These are phyloP conservation scores for Trametes villosa DNA, from an alignment of 768 basidiomycete species.

Conservation along the genomic window DNA sequence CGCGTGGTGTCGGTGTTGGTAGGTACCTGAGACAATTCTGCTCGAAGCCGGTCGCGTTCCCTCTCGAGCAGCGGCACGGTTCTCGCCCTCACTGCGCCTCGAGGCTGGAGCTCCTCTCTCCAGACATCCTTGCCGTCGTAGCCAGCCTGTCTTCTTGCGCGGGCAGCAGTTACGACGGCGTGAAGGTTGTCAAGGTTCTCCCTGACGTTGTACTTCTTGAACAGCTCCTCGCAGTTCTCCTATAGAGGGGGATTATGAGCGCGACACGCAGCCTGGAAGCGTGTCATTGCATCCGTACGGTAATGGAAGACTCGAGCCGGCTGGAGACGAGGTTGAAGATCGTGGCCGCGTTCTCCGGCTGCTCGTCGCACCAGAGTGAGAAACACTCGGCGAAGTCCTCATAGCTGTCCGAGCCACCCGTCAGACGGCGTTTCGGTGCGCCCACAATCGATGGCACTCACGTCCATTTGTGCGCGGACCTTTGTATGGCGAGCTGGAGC, in stretches of 20 bases:
- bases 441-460: conserved; percentile 32
- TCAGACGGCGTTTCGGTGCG: background rate
- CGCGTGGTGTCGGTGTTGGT: background rate
- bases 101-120: conserved; percentile 67
- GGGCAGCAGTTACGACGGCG: conserved; percentile 67
- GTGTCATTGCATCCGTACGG: conserved; percentile 32
- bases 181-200: conserved; percentile 76
- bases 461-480: conserved; percentile 59
- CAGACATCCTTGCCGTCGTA: conserved; percentile 59
- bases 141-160: conserved; percentile 52
- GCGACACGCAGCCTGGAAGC: background rate
- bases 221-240: conserved; percentile 71
- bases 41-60: conserved; percentile 45
- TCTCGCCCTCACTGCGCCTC: conserved; percentile 62
- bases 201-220: conserved; percentile 67
- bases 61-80: conserved; percentile 61
- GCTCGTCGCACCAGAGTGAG: conserved; percentile 43
- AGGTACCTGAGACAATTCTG: conserved; percentile 41
- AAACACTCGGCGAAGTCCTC: conserved; percentile 51
- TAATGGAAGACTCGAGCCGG: conserved; percentile 71
- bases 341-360: conserved; percentile 38
- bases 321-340: conserved; percentile 62
- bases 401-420: conserved; percentile 37
- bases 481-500: conserved; percentile 55
- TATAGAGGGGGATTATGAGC: conserved; percentile 31